A percentile compares a stretch with the other conserved stretches of the same genome.
phyloP scores from a whole-genome alignment of 208 protist species.

The Phytomonas serpens region DNA sequence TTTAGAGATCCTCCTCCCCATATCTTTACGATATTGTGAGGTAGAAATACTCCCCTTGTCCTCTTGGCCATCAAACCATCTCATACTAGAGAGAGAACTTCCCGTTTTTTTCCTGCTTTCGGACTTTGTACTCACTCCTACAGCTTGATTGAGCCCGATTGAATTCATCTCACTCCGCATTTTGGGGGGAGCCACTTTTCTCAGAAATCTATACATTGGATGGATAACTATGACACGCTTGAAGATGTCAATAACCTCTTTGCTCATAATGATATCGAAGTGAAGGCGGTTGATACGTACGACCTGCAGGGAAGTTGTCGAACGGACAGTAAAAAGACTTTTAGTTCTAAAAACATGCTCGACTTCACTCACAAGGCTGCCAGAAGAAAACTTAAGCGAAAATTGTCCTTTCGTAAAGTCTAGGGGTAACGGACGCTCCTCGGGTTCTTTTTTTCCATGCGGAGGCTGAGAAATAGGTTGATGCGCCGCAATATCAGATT shows the following conservation, averaged over 20 bases:
- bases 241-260: conserved; percentile 27
- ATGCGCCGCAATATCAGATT: not conserved
- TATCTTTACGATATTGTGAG: not conserved
- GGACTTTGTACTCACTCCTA: not conserved
- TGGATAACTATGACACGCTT: conserved; percentile 38
- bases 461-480: not conserved
- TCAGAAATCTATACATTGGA: conserved; percentile 43
- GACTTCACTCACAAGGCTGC: conserved; percentile 42
- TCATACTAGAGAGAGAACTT: not conserved
- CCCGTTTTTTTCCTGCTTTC: not conserved
- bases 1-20: not conserved
- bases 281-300: conserved; percentile 56
- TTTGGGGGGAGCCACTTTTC: conserved; percentile 11
- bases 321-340: conserved; percentile 34
- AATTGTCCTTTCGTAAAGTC: not conserved
- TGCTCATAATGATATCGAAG: conserved; percentile 47
- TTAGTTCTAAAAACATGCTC: conserved; percentile 55
- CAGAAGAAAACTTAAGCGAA: conserved; percentile 8
- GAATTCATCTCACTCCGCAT: conserved; percentile 1
- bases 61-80: not conserved
- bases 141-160: not conserved
- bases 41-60: not conserved
- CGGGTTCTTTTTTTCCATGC: not conserved
- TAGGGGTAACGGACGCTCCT: not conserved
- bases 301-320: conserved; percentile 33